Evolutionary conservation across 495 filamentous ascomycete species (phyloP).

Genomic region (Xylaria scruposa): DNA sequence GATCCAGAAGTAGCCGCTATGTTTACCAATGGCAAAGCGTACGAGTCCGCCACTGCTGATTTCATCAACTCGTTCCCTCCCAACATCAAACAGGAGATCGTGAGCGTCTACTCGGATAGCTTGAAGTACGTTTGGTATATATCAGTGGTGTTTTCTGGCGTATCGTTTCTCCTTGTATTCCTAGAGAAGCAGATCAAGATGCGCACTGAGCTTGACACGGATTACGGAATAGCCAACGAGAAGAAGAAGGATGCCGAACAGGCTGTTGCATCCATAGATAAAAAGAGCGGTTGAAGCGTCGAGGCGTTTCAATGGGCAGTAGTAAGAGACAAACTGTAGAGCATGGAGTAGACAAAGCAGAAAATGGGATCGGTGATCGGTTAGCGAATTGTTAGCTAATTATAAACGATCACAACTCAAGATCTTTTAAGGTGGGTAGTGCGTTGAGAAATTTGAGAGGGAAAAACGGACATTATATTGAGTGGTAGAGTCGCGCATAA

Average conservation of each 20-base stretch:
- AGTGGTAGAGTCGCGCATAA: too few species aligned
- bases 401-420: too few species aligned
- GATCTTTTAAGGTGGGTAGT: too few species aligned
- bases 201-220: conserved; percentile 44
- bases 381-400: too few species aligned
- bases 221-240: conserved; percentile 39
- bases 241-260: not conserved
- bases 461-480: too few species aligned
- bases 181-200: conserved; percentile 47
- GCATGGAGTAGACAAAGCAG: too few species aligned
- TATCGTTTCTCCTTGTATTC: conserved; percentile 36
- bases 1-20: not conserved
- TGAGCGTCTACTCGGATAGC: conserved; percentile 2
- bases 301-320: too few species aligned
- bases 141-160: conserved; percentile 29
- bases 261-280: too few species aligned
- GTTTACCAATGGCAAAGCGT: not conserved
- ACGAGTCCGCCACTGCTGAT: not conserved
- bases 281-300: too few species aligned
- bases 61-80: not conserved
- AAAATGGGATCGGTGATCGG: too few species aligned
- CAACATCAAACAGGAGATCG: not conserved
- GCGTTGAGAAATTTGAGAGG: not conserved
- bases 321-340: too few species aligned
- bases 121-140: conserved; percentile 35